Percentiles rank a stretch among this genome's conserved stretches.
Conservation (phyloP, 2,329 filamentous ascomycete genomes). For the Coleophoma eucalyptorum region DNA sequence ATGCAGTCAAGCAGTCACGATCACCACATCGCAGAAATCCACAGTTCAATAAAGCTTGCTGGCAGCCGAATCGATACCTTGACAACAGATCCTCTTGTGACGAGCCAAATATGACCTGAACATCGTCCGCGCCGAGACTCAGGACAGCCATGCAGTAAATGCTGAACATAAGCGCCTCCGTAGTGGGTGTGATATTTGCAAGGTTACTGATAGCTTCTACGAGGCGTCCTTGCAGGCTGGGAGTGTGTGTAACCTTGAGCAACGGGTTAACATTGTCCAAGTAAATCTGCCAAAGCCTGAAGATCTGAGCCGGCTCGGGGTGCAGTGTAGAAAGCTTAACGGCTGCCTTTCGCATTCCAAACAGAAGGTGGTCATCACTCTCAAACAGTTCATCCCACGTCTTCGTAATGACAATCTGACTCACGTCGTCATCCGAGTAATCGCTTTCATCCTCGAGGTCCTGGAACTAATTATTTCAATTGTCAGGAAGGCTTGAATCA, state of each 20-base stretch:
- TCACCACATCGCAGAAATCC: conserved; percentile 36
- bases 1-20: conserved; percentile 43
- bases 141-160: conserved; percentile 61
- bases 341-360: conserved; percentile 37
- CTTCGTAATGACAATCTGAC: conserved; percentile 33
- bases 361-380: conserved; percentile 45
- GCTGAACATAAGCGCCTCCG: conserved; percentile 59
- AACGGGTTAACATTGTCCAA: conserved; percentile 72
- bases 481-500: conserved; percentile 10
- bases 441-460: conserved; percentile 26
- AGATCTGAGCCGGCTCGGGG: conserved; percentile 59
- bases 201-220: conserved; percentile 58
- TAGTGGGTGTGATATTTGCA: conserved; percentile 48
- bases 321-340: conserved; percentile 45
- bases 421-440: conserved; percentile 29
- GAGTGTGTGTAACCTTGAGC: conserved; percentile 69
- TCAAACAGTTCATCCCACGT: conserved; percentile 40
- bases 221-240: conserved; percentile 62
- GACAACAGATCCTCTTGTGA: conserved; percentile 33
- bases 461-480: conserved; percentile 19
- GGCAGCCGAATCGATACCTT: conserved; percentile 39
- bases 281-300: conserved; percentile 71
- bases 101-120: conserved; percentile 32
- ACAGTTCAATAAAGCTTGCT: conserved; percentile 41
- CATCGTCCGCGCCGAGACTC: conserved; percentile 53